Evolutionary conservation across 2,329 filamentous ascomycete genomes (phyloP), one percentile per base, ranked within the genome.

Genomic region (Aspergillus costaricaensis): DNA sequence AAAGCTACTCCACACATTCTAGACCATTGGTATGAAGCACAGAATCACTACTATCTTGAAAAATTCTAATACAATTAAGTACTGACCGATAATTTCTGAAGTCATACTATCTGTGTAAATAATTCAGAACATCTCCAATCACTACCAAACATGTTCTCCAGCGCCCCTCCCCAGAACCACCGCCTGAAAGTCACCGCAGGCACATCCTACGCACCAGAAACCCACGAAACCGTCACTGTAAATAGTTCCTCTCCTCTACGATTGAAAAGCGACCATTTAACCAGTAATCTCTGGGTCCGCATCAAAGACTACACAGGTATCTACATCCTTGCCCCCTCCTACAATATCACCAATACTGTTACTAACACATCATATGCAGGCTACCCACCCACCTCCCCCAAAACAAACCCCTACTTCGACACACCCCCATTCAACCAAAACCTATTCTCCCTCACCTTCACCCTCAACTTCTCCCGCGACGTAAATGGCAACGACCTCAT

Each of bases 401-500:
- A 78, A 4, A 89, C 89, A 0, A 91, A 88, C 8, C 79, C 88
- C 1, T 97, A 97, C 80, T 97, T 98, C 81, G 80, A 83, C 14
- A 79, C 85, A 5, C 85, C 88, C 5, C 83, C 85, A 17, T 92
- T 96, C 74, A 80, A 79, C 21, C 80, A 82, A 63, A 93, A 97
- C 76, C 90, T 92, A 73, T 97, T 97, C 81, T 91, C 88, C 68
- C 92, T 98, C 69, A 83, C 86, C 32, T 89, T 96, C 72, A 84
- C 86, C 49, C 91, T 97, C 75, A 87, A 85, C 0, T 91, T 90
- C n/a, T 91, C 90, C 68, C 69, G 79, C 30, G 76, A 76, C 38
- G 87, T 96, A 59, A 81, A 82, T 3, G 92, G 86, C 48, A 77
- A 85, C 25, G 88, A 96, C 63, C 82, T 99, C 2, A 87, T 97